Percentiles rank a stretch among this genome's conserved stretches.
These are phyloP conservation scores for Tillandsia fasciculata DNA, from an alignment of 176 grass and related monocot species.

Conservation along the genomic window DNA sequence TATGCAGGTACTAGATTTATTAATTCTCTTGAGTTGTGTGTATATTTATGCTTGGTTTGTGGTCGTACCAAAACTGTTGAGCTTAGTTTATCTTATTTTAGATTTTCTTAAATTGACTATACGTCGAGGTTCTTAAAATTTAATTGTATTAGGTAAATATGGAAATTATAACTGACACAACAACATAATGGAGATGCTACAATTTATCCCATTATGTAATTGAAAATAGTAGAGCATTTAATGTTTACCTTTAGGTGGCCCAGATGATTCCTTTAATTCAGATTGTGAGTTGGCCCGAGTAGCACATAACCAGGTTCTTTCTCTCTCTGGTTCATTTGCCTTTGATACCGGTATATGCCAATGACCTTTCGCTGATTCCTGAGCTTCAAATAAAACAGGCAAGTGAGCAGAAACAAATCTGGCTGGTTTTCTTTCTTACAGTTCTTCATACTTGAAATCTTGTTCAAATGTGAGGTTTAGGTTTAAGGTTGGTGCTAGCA, in stretches of 20 bases:
- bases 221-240: not conserved
- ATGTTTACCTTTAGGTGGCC: not conserved
- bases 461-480: not conserved
- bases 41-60: too few relatives aligned
- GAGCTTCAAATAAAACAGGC: conserved; percentile 17
- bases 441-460: not conserved
- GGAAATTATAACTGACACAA: not conserved
- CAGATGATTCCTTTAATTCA: not conserved
- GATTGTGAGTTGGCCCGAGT: conserved; percentile 21
- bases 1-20: too few relatives aligned
- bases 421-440: not conserved
- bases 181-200: not conserved
- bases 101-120: too few relatives aligned
- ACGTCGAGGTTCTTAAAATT: not conserved
- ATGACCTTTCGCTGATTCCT: conserved; percentile 61
- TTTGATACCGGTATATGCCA: conserved; percentile 53
- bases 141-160: not conserved
- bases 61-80: too few relatives aligned
- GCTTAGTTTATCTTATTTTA: too few relatives aligned
- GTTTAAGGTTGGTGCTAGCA: not conserved
- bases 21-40: too few relatives aligned
- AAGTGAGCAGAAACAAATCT: not conserved
- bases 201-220: not conserved
- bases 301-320: conserved; percentile 46
- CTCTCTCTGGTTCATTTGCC: conserved; percentile 27